Base-by-base conservation (phyloP, 768 basidiomycete species). In the Lentinula boryana region DNA sequence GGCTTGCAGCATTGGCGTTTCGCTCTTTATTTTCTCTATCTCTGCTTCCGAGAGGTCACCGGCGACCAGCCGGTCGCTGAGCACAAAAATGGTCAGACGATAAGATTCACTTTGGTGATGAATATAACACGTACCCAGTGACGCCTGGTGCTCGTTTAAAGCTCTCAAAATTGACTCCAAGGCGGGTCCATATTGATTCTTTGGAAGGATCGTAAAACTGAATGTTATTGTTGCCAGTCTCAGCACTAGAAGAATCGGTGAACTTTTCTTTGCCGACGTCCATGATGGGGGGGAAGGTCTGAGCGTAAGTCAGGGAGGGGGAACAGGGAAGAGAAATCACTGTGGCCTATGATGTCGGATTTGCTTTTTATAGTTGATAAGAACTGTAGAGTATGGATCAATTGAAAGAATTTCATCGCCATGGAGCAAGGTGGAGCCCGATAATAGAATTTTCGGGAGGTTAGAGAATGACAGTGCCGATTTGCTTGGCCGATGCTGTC, bases 161-260 rank as follows among this genome's bases (percentile, higher is more conserved):
- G 66, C 75, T 77, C 69, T 80, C 79, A 5, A 67, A 65, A 21
- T 66, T 70, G 49, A 80, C 63, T 56, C 79, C 79, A 15, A 77
- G 21, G 40, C 79, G 78, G 23, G 79, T 80, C 77, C 75, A 78
- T 40, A 71, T 63, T 35, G 71, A 74, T 65, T 80, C 78, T 62
- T 80, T 78, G 40, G 76, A 78, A 13, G 78, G 78, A 65, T 80
- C 78, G 57, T 80, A 80, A 62, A 80, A 75, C 59, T 74, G 36
- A 23, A 43, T 41, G 6, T 43, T 7, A 21, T 36, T 40, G 55
- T 56, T 32, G 55, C 13, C 38, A 55, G n/a, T 23, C 13, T 56
- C 55, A 31, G 55, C 40, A n/a, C 38, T 41, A 9, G 55, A 23
- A 2, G 38, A 10, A 16, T 56, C 55, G 13, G n/a, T 27, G 23